These are phyloP conservation scores for Aegilops speltoides DNA, from an alignment of 176 grass and related monocot genomes.

Conservation along the genomic window DNA sequence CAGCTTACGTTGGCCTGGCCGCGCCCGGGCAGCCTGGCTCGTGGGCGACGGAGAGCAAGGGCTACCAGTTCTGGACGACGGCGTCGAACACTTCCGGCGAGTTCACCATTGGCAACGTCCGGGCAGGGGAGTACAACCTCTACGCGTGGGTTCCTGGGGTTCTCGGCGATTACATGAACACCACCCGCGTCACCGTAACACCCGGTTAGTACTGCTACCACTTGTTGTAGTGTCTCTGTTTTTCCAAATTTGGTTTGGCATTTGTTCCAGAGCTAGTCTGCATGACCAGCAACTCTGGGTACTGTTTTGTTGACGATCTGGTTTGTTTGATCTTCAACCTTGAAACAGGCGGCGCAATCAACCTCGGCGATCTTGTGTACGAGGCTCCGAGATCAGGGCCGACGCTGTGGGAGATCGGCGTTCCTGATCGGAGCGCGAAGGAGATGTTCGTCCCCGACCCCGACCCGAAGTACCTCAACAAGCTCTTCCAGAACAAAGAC, in stretches of 20 bases:
- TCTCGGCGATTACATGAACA: constrained; percentile 59
- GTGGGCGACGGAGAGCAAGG: constrained; percentile 58
- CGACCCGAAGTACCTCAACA: constrained; percentile 43
- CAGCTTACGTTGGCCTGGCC: constrained; percentile 53
- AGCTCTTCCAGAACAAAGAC: constrained; percentile 42
- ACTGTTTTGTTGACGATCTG: background rate
- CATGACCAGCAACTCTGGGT: no score
- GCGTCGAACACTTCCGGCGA: background rate
- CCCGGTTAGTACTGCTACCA: constrained; percentile 27
- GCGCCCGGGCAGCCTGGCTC: constrained; percentile 52
- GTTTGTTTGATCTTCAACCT: background rate
- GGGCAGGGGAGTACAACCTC: constrained; percentile 57
- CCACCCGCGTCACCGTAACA: constrained; percentile 33
- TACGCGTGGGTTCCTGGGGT: constrained; percentile 76
- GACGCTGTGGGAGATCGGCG: constrained; percentile 78
- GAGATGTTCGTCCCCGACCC: constrained; percentile 78
- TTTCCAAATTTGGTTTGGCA: no score
- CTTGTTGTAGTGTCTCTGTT: no score
- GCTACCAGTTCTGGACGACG: constrained; percentile 80
- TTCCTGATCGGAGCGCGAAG: constrained; percentile 60
- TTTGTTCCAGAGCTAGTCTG: no score
- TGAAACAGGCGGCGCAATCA: constrained; percentile 2
- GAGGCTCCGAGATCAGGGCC: constrained; percentile 59
- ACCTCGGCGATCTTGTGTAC: constrained; percentile 54
- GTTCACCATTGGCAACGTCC: constrained; percentile 55